Evolutionary conservation across 768 basidiomycete genomes (phyloP).

Genomic region (Tylopilus sp.): DNA sequence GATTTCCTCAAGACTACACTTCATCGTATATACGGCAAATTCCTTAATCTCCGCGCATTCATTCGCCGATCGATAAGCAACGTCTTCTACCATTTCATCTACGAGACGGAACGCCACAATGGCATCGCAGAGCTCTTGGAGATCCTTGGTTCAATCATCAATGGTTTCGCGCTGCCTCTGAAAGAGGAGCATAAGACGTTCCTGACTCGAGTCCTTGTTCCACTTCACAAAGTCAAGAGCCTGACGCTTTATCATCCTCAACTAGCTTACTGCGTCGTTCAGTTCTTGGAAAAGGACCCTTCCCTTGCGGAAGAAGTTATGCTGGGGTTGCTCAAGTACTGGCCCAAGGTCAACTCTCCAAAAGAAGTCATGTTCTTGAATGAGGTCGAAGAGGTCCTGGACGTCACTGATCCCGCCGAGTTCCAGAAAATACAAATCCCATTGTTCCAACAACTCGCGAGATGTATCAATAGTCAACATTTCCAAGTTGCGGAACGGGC

Average conservation of each 20-base stretch:
- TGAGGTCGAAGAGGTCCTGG: slow-evolving; percentile 97
- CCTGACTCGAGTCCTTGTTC: slow-evolving; percentile 89
- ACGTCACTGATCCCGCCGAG: slow-evolving; percentile 95
- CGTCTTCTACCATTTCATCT: slow-evolving; percentile 98
- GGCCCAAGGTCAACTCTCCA: slow-evolving; percentile 99
- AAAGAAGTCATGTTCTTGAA: slow-evolving; percentile 99
- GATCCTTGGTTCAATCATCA: slow-evolving; percentile 98
- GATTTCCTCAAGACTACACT: slow-evolving; percentile 99
- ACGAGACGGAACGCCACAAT: slow-evolving; percentile 98
- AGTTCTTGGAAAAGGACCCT: slow-evolving; percentile 97
- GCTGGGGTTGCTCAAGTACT: slow-evolving; percentile 91
- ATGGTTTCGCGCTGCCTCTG: slow-evolving; percentile 95
- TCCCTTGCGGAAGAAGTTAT: slow-evolving; percentile 92
- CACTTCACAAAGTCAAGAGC: slow-evolving; percentile 96
- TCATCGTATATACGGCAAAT: slow-evolving; percentile 99
- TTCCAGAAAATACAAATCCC: slow-evolving; percentile 94
- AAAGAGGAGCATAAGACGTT: slow-evolving; percentile 99
- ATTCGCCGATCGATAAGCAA: slow-evolving; percentile 99
- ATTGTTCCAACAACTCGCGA: slow-evolving; percentile 89
- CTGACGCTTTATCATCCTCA: slow-evolving; percentile 99
- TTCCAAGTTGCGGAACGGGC: slow-evolving; percentile 99
- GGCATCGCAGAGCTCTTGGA: slow-evolving; percentile 98
- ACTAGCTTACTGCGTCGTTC: slow-evolving; percentile 97
- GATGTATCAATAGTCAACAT: slow-evolving; percentile 98
- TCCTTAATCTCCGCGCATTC: slow-evolving; percentile 96